Percentiles rank a stretch among this genome's conserved stretches.
These are phyloP conservation scores for Geotrichum reessii DNA, from an alignment of 1,139 yeast genomes.

Conservation along the genomic window DNA sequence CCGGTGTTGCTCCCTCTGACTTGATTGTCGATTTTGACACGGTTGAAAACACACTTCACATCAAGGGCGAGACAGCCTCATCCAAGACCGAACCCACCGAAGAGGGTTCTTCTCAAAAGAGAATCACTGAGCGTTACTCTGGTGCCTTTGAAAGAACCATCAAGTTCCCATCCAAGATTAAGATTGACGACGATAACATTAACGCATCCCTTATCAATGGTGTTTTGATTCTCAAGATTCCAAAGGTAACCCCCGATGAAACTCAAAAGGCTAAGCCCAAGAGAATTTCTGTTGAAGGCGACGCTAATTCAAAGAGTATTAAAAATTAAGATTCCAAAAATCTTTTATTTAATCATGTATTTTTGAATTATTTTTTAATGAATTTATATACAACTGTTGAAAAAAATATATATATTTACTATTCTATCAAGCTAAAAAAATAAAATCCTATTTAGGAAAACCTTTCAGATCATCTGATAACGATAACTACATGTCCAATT, in stretches of 20 bases:
- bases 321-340: background rate
- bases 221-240: conserved; percentile 46
- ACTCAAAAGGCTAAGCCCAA: background rate
- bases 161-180: conserved; percentile 48
- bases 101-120: conserved; percentile 15
- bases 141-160: conserved; percentile 47
- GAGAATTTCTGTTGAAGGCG: background rate
- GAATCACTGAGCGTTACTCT: conserved; percentile 18
- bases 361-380: background rate
- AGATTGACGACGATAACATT: conserved; percentile 47
- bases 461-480: too few relatives aligned
- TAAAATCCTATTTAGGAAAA: too few relatives aligned
- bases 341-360: background rate
- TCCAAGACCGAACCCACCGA: conserved; percentile 8
- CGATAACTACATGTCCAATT: too few relatives aligned
- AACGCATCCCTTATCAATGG: conserved; percentile 49
- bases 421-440: too few relatives aligned
- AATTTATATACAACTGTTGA: too few relatives aligned
- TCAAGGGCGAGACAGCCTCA: conserved; percentile 20
- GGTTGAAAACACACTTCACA: conserved; percentile 22
- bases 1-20: conserved; percentile 49
- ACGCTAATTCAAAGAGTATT: background rate
- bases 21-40: conserved; percentile 53
- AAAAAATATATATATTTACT: too few relatives aligned
- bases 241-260: conserved; percentile 35